Conservation (phyloP, 139 green algal species). For the Prasinococcaceae sp. region DNA sequence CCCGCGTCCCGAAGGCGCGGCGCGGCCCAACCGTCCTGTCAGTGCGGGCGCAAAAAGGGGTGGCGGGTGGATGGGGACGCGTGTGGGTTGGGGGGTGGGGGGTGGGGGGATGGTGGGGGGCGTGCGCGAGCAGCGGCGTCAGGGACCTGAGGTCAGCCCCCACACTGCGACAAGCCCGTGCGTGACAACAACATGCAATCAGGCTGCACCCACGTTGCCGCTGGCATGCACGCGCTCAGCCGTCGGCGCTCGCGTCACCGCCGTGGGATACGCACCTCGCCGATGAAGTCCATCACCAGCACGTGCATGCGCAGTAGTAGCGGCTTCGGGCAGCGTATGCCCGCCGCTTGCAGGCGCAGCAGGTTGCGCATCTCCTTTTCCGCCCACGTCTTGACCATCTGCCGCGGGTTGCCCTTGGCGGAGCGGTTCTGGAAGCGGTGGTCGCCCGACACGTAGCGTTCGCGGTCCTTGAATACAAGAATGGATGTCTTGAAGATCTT, state of each 20-base stretch:
- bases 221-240: too few relatives aligned
- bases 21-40: constrained; percentile 64
- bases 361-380: constrained; percentile 99
- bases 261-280: too few relatives aligned
- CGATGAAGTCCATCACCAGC: constrained; percentile 89
- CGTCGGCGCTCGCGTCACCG: too few relatives aligned
- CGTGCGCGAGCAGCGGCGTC: too few relatives aligned
- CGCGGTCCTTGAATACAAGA: constrained; percentile 78
- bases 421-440: constrained; percentile 85
- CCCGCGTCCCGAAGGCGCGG: constrained; percentile 74
- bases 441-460: constrained; percentile 88
- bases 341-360: constrained; percentile 38
- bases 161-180: too few relatives aligned
- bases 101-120: too few relatives aligned
- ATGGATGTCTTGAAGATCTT: constrained; percentile 99
- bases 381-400: constrained; percentile 98
- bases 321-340: constrained; percentile 64
- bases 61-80: too few relatives aligned
- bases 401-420: constrained; percentile 85
- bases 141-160: too few relatives aligned
- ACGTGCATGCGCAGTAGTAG: constrained; percentile 81
- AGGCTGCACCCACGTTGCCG: too few relatives aligned
- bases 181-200: too few relatives aligned
- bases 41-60: too few relatives aligned
- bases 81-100: too few relatives aligned